These are phyloP conservation scores for Pichia occidentalis DNA, from an alignment of 805 yeast species.

Conservation along the genomic window DNA sequence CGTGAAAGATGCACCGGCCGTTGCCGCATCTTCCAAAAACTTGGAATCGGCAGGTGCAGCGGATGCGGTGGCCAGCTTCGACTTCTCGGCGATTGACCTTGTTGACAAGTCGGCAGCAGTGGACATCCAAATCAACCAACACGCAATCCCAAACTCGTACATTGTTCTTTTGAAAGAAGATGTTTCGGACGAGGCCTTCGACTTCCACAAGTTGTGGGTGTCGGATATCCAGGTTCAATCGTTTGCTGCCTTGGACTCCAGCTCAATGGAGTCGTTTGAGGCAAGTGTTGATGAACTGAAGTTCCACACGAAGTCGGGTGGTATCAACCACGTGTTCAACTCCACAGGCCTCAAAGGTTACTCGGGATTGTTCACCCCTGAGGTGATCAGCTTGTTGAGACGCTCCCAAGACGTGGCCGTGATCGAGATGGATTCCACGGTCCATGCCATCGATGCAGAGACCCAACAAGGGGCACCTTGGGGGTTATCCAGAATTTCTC, in stretches of 20 bases:
- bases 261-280: slow-evolving; percentile 26
- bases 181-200: slow-evolving; percentile 44
- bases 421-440: slow-evolving; percentile 70
- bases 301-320: slow-evolving; percentile 33
- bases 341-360: slow-evolving; percentile 69
- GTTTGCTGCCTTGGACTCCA: slow-evolving; percentile 24
- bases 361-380: slow-evolving; percentile 75
- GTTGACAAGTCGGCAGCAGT: slow-evolving; percentile 29
- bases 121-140: slow-evolving; percentile 43
- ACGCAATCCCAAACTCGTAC: slow-evolving; percentile 65
- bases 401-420: slow-evolving; percentile 48
- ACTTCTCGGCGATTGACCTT: slow-evolving; percentile 9
- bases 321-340: slow-evolving; percentile 54
- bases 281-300: slow-evolving; percentile 22
- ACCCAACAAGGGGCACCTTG: slow-evolving; percentile 85
- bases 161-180: slow-evolving; percentile 77
- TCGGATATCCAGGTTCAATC: slow-evolving; percentile 42
- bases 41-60: slow-evolving; percentile 26
- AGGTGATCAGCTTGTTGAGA: slow-evolving; percentile 63
- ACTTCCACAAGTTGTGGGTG: slow-evolving; percentile 66
- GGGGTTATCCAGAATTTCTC: slow-evolving; percentile 90
- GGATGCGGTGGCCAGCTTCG: slow-evolving; percentile 5
- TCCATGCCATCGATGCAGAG: slow-evolving; percentile 54
- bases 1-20: slow-evolving; percentile 14
- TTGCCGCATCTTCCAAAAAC: slow-evolving; percentile 25